These are phyloP conservation scores for Lactarius quietus DNA, from an alignment of 768 basidiomycete genomes.

Conservation along the genomic window DNA sequence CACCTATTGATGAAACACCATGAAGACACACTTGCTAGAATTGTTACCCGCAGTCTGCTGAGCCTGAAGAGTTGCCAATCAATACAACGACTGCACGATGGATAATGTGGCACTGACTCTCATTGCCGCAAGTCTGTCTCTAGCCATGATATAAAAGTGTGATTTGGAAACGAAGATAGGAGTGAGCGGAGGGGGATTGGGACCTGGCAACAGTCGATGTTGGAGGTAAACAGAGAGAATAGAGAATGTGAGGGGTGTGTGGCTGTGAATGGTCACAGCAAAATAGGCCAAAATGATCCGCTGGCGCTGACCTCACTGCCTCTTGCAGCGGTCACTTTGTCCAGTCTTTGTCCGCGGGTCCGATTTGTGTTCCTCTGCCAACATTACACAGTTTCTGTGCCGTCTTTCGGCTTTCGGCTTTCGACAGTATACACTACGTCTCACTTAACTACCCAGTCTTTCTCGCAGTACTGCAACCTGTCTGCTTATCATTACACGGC, in stretches of 20 bases:
- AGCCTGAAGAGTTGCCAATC: constrained; percentile 42
- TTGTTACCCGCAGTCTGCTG: constrained; percentile 56
- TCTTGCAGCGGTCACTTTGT: background rate
- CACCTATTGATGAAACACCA: constrained; percentile 6
- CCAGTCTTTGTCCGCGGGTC: background rate
- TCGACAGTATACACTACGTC: background rate
- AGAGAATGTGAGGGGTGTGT: background rate
- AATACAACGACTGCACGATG: constrained; percentile 8
- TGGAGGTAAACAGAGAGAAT: constrained; percentile 16
- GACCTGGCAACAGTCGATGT: constrained; percentile 29
- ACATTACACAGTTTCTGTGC: background rate
- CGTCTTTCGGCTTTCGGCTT: background rate
- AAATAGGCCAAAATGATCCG: background rate
- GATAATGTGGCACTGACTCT: constrained; percentile 47
- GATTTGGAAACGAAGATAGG: constrained; percentile 23
- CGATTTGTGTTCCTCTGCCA: background rate
- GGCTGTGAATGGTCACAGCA: background rate
- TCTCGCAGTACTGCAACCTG: constrained; percentile 77
- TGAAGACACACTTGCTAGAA: constrained; percentile 44
- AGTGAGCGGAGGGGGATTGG: constrained; percentile 1
- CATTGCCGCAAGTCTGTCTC: constrained; percentile 89
- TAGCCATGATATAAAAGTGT: constrained; percentile 54
- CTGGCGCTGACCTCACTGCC: background rate
- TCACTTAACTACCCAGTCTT: constrained; percentile 41
- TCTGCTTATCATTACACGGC: constrained; percentile 74